Base-by-base conservation (phyloP, 1,139 yeast species). In the Magnusiomyces paraingens region DNA sequence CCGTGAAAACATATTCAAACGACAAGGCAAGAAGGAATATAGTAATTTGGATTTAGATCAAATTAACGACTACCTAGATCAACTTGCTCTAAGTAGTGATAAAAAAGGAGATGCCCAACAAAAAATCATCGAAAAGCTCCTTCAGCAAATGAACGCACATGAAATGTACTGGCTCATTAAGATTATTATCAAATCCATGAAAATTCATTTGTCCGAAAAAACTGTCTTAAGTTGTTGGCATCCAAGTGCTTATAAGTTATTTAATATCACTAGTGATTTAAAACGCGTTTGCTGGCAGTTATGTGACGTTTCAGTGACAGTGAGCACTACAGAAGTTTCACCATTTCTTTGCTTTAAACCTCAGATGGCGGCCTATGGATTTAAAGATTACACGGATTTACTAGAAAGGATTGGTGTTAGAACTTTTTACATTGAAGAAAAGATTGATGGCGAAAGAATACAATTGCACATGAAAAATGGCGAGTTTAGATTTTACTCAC, bases 381-480 rank as follows among this genome's bases (percentile, higher is more conserved):
- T 8, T 55, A 57, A 51, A 47, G 61, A 15, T 44, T 61, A 15
- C 52, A 60, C 1, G 47, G 55, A 11, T 55, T 49, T 12, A 56
- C 38, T 26, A 17, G 36, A 39, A 11, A 29, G 36, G 36, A 46
- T 46, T 11, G 21, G 21, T 18, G 6, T 18, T 5, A 21, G 8
- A 2, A 50, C 61, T 6, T 89, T 89, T 64, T 79, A 76, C 55
- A 81, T 93, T 26, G 98, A 93, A 64, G 97, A 93, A 66, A 93
- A 93, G 66, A 78, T 90, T 73, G 98, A 93, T 68, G 99, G 99
- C 2, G 98, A 91, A 66, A 71, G 99, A 59, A 82, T 88, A 66
- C 83, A 87, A 52, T 61, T 90, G 41, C 98, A 93, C 66, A 72
- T 78, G 69, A 69, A 69, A 29, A 65, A 69, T 8, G 70, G 64